Evolutionary conservation across 23 red algal genomes (phyloP), one percentile per base, ranked within the genome.

Genomic region (Gracilaria caudata): DNA sequence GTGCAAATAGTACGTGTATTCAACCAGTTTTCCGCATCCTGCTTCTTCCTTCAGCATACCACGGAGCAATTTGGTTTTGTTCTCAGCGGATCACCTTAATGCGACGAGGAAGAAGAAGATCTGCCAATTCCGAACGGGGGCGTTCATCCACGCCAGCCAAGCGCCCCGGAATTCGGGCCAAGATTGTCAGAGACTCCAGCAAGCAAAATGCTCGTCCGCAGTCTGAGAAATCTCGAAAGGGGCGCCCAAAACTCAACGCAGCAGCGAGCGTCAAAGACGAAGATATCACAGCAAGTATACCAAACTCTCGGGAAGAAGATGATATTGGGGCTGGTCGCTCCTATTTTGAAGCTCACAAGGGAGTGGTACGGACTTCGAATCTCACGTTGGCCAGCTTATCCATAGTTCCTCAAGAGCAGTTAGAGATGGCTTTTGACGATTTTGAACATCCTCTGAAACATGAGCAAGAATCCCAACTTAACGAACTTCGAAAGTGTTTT

Each of bases 281-380:
- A 47, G 38, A 36, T 11, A 36, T 38, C 19, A 32, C 21, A 12
- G 20, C 39, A 47, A 24, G 39, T 38, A 47, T 9, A 47, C 19
- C 54, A 66, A 30, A 66, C 6, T 8, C 32, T 25, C 54, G 28
- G 56, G 77, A 63, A 25, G 56, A 80, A 4, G 77, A 80, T 12
- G 51, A 36, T 19, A 34, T 80, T 7, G 77, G 51, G 2, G 56
- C 85, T 0, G 85, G 85, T 19, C 33, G 63, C 7, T 79, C 85
- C 23, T 89, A 89, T 45, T 89, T 89, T 79, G 85, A 89, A 53
- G 85, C 85, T 33, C 73, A 89, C 55, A 68, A 64, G n/a, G 68
- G 85, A 35, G 39, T 55, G 14, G 72, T 89, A 9, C 47, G 49
- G n/a, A 89, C 85, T 46, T 79, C 85, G 28, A 89, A 89, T 78